Evolutionary conservation across 2,329 filamentous ascomycete species (phyloP).

Genomic region (Aureobasidium leucospermi): DNA sequence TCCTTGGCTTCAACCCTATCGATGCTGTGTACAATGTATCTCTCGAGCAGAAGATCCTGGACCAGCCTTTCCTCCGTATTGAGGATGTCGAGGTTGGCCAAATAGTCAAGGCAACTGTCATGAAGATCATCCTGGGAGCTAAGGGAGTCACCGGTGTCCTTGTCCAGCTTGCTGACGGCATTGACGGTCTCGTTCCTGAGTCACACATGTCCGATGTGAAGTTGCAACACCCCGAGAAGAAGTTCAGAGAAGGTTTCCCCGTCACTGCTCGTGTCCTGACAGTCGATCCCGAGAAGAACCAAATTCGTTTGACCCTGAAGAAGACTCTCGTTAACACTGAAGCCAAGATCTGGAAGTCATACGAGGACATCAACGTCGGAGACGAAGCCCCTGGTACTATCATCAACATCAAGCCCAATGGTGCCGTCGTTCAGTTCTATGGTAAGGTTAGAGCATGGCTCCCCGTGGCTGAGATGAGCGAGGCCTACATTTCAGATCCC

Average conservation of each 20-base stretch:
- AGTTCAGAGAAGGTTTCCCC: conserved; percentile 78
- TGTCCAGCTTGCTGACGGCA: conserved; percentile 75
- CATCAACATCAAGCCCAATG: conserved; percentile 67
- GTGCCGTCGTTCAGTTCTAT: conserved; percentile 90
- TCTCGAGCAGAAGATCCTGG: conserved; percentile 71
- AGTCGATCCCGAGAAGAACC: conserved; percentile 64
- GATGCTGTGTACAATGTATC: conserved; percentile 84
- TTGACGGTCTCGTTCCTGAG: conserved; percentile 81
- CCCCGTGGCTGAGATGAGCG: conserved; percentile 94
- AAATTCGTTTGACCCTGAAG: conserved; percentile 83
- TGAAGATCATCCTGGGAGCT: conserved; percentile 73
- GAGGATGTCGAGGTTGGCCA: conserved; percentile 81
- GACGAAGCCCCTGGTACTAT: conserved; percentile 81
- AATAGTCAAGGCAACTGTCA: conserved; percentile 72
- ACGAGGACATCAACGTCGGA: conserved; percentile 64
- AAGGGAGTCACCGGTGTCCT: conserved; percentile 75
- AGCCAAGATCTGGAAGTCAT: conserved; percentile 67
- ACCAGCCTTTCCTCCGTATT: conserved; percentile 83
- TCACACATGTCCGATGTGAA: conserved; percentile 82
- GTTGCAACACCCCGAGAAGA: conserved; percentile 89
- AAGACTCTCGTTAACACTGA: conserved; percentile 92
- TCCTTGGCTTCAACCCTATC: conserved; percentile 79
- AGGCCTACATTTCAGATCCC: conserved; percentile 86
- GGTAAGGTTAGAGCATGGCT: conserved; percentile 76
- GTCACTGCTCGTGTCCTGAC: conserved; percentile 84